Conservation (phyloP, 2,329 filamentous ascomycete genomes). For the Venturiaceae sp. region DNA sequence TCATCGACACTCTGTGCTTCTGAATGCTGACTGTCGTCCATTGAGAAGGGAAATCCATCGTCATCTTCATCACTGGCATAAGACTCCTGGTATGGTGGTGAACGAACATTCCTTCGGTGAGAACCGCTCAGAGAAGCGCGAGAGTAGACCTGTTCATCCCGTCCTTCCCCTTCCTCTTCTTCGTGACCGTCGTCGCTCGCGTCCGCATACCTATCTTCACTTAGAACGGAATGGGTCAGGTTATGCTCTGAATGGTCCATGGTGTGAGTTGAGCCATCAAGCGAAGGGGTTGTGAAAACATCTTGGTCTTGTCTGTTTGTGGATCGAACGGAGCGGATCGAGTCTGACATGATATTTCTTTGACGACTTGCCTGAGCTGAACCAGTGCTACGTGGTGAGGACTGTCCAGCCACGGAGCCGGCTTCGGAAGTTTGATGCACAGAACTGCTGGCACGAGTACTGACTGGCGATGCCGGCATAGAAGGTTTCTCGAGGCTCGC, state of each 20-base stretch:
- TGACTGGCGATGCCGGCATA: not conserved
- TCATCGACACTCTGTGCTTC: too few relatives aligned
- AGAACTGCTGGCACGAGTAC: not conserved
- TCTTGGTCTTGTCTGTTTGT: not conserved
- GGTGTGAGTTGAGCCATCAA: not conserved
- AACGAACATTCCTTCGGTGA: not conserved
- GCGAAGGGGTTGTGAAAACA: not conserved
- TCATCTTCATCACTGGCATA: not conserved
- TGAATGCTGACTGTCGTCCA: slow-evolving; percentile 1
- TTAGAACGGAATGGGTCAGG: slow-evolving; percentile 12
- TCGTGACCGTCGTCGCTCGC: slow-evolving; percentile 25
- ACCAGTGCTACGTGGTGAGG: not conserved
- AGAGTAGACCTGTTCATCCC: not conserved
- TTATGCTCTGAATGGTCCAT: not conserved
- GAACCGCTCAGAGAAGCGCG: not conserved
- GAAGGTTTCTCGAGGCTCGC: not conserved
- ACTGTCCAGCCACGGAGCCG: not conserved
- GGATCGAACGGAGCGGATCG: not conserved
- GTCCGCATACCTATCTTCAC: slow-evolving; percentile 32
- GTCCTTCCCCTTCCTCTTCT: not conserved
- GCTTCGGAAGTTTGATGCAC: not conserved
- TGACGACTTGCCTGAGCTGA: not conserved
- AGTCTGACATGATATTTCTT: not conserved
- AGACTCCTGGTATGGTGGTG: not conserved
- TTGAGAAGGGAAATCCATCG: not conserved